Base-by-base conservation (phyloP, 1,284 basidiomycete species). In the Exobasidium cylindrosporum region DNA sequence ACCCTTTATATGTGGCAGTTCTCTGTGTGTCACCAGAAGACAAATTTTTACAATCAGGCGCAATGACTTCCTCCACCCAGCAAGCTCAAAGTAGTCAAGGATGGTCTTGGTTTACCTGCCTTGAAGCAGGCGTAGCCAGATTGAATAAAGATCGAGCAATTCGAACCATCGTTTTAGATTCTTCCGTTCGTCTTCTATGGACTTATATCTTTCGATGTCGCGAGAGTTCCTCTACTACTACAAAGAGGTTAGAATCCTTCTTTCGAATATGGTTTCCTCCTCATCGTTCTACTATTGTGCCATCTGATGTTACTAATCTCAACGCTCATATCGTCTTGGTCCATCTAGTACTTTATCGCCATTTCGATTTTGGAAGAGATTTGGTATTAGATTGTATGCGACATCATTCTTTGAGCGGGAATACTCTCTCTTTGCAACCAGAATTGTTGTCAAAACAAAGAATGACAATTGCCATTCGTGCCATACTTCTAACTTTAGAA, bases 191-290 rank as follows among this genome's bases (percentile, higher is more conserved):
- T 3, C 81, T 97, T 31, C 82, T 95, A 28, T 97, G 94, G 94
- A 91, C 92, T 0, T 97, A 97, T 80, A 84, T 97, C 24, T 94
- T 92, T 76, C 89, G 94, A 21, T 95, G 92, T 75, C 87, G 89
- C 65, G 94, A 97, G 78, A 85, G 89, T 14, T 83, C 86, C 3
- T 89, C 91, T 0, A 88, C 89, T 0, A 88, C 87, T 3, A 86
- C 87, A 5, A 83, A 87, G 49, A 91, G 90, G 71, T 82, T 97
- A 35, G 93, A 97, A 67, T 82, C 82, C 0, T 78, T 95, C 45
- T 80, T 95, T 62, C 89, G 88, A 63, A 83, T 87, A 59, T 88
- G 92, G 82, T 94, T 96, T 79, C 89, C 92, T 7, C 70, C 86
- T 0, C 87, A 88, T 66, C 85, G 88, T 26, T 81, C 86, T 1